Evolutionary conservation across 2,329 filamentous ascomycete genomes (phyloP).

Genomic region (Scleromitrula shiraiana): DNA sequence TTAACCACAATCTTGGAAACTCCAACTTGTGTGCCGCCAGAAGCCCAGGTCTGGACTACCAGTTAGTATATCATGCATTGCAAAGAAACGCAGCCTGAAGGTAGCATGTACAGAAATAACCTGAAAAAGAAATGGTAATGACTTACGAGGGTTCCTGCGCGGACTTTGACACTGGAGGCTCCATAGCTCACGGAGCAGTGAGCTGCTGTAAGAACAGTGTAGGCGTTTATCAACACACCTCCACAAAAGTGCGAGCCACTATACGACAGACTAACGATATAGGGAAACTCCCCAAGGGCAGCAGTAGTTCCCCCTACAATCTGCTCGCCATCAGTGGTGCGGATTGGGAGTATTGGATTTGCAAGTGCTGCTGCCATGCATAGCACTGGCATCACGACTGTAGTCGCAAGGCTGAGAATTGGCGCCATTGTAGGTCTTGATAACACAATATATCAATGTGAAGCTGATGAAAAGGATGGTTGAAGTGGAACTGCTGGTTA

Average conservation of each 20-base stretch:
- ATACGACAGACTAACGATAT: conserved; percentile 14
- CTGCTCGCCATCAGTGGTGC: background rate
- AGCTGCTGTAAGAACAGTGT: conserved; percentile 20
- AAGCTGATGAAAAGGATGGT: background rate
- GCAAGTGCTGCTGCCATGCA: background rate
- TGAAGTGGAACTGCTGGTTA: background rate
- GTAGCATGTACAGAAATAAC: too few species aligned
- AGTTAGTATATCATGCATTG: too few species aligned
- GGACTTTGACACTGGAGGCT: conserved; percentile 16
- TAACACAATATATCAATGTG: background rate
- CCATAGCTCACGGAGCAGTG: conserved; percentile 16
- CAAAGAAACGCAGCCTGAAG: too few species aligned
- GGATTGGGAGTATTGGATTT: background rate
- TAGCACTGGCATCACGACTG: background rate
- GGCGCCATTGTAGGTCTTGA: conserved; percentile 3
- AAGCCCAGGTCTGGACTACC: conserved; percentile 13
- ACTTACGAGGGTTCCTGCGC: conserved; percentile 19
- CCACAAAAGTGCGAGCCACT: conserved; percentile 17
- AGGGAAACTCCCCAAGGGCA: conserved; percentile 18
- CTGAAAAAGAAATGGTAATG: background rate
- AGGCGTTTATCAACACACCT: conserved; percentile 17
- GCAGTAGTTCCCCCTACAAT: conserved; percentile 15
- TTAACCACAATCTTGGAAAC: conserved; percentile 13
- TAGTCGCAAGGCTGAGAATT: background rate
- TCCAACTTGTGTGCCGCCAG: conserved; percentile 14